Percentiles rank a stretch among this genome's conserved stretches.
Conservation (phyloP, 768 basidiomycete species). For the Lactarius sanguifluus region DNA sequence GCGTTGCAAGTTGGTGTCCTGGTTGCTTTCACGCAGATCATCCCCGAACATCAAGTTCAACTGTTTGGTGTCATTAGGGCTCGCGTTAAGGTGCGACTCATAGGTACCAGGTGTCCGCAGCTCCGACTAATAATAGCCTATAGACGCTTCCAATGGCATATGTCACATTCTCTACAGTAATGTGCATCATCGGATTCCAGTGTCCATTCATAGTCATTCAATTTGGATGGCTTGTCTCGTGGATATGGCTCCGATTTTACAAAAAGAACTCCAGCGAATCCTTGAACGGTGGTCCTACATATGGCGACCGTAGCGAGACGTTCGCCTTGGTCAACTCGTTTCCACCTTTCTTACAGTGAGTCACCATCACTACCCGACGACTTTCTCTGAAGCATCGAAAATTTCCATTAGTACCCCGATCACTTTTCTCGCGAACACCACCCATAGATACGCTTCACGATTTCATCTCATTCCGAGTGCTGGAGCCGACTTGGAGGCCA, state of each 20-base stretch:
- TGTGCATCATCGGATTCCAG: conserved; percentile 81
- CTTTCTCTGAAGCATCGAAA: neutral
- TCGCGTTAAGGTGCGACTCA: conserved; percentile 74
- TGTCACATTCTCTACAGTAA: conserved; percentile 82
- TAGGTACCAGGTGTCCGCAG: neutral
- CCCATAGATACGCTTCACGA: conserved; percentile 63
- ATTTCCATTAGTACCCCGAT: conserved; percentile 60
- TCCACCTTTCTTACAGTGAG: conserved; percentile 89
- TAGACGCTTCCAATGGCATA: conserved; percentile 95
- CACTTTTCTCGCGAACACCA: conserved; percentile 60
- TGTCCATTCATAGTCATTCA: conserved; percentile 93
- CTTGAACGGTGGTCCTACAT: conserved; percentile 60
- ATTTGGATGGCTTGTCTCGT: conserved; percentile 98
- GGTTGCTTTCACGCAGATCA: conserved; percentile 96
- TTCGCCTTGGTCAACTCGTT: conserved; percentile 96
- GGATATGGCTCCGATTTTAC: conserved; percentile 96
- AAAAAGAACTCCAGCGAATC: conserved; percentile 77
- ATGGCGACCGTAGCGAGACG: conserved; percentile 95
- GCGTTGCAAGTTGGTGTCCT: conserved; percentile 85
- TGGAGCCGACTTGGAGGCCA: conserved; percentile 66
- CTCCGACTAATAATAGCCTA: conserved; percentile 13
- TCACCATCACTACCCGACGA: neutral
- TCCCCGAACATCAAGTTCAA: conserved; percentile 98
- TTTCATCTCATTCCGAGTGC: conserved; percentile 74
- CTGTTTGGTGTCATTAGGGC: conserved; percentile 79